Conservation (phyloP, 306 rosid genomes). For the Argentina anserina region DNA sequence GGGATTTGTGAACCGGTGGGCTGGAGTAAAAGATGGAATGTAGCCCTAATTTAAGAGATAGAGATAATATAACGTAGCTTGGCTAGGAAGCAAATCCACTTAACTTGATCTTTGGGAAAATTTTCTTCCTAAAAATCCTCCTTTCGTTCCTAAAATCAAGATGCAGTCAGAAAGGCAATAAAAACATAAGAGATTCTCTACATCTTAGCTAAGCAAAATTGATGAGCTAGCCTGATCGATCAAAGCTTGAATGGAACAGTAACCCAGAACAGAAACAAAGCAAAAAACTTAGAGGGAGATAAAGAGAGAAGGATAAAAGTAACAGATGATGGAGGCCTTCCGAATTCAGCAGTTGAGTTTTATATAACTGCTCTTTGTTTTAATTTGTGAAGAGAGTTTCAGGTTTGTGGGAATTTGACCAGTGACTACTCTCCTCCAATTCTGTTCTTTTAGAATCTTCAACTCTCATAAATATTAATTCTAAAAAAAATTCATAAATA, state of each 20-base stretch:
- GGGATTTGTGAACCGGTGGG: neutral
- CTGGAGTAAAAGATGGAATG: neutral
- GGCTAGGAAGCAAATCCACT: conserved; percentile 18
- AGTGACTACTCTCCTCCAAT: neutral
- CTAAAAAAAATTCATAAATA: too few relatives aligned
- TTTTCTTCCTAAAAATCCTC: conserved; percentile 15
- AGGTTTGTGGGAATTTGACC: neutral
- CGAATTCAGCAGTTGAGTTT: conserved; percentile 14
- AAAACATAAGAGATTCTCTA: neutral
- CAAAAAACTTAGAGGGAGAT: neutral
- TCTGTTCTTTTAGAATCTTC: conserved; percentile 1
- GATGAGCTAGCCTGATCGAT: neutral
- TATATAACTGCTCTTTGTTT: conserved; percentile 8
- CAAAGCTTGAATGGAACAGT: neutral
- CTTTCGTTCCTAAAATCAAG: conserved; percentile 1
- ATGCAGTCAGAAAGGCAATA: conserved; percentile 1
- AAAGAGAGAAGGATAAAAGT: neutral
- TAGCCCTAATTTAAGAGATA: neutral
- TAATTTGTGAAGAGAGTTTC: neutral
- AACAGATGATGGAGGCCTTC: neutral
- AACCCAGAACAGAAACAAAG: neutral
- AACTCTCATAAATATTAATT: neutral
- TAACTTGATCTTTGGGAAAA: neutral
- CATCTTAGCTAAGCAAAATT: neutral
- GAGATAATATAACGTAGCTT: conserved; percentile 17